Percentiles rank a stretch among this genome's conserved stretches.
These are phyloP conservation scores for Boletus sensibilis DNA, from an alignment of 768 basidiomycete species.

Conservation along the genomic window DNA sequence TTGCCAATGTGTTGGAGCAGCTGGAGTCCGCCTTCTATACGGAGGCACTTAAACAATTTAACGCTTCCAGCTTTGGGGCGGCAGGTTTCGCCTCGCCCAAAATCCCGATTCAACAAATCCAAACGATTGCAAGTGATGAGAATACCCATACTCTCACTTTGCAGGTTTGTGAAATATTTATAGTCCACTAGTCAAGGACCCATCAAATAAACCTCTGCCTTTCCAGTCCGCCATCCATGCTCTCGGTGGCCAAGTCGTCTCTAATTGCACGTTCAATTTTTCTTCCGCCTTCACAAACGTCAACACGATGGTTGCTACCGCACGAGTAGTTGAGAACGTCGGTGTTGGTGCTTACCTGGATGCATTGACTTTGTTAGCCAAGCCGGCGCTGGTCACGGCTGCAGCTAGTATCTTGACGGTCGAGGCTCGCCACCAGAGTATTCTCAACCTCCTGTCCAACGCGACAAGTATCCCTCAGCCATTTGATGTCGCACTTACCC, in stretches of 20 bases:
- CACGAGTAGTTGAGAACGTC: constrained; percentile 72
- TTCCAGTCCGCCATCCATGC: constrained; percentile 47
- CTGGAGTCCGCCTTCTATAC: constrained; percentile 69
- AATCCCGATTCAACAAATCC: constrained; percentile 61
- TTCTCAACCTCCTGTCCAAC: constrained; percentile 68
- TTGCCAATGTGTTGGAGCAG: constrained; percentile 73
- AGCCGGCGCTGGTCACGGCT: constrained; percentile 59
- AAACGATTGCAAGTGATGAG: constrained; percentile 61
- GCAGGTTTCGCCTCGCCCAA: constrained; percentile 63
- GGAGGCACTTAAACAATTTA: constrained; percentile 65
- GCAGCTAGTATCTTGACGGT: constrained; percentile 75
- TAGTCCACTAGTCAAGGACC: too few species aligned
- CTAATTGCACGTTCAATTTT: constrained; percentile 69
- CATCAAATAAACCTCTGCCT: background rate
- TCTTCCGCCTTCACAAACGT: constrained; percentile 60
- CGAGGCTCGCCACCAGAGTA: constrained; percentile 80
- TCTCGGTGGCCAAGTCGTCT: constrained; percentile 53
- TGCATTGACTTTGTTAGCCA: constrained; percentile 59
- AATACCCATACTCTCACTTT: constrained; percentile 55
- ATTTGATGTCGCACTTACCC: constrained; percentile 73
- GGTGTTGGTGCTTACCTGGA: constrained; percentile 80
- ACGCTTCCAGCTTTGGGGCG: constrained; percentile 54
- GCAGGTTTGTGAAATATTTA: constrained; percentile 38
- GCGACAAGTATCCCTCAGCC: constrained; percentile 58
- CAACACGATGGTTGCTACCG: constrained; percentile 63